These are phyloP conservation scores for Letharia columbiana DNA, from an alignment of 495 filamentous ascomycete genomes.

Conservation along the genomic window DNA sequence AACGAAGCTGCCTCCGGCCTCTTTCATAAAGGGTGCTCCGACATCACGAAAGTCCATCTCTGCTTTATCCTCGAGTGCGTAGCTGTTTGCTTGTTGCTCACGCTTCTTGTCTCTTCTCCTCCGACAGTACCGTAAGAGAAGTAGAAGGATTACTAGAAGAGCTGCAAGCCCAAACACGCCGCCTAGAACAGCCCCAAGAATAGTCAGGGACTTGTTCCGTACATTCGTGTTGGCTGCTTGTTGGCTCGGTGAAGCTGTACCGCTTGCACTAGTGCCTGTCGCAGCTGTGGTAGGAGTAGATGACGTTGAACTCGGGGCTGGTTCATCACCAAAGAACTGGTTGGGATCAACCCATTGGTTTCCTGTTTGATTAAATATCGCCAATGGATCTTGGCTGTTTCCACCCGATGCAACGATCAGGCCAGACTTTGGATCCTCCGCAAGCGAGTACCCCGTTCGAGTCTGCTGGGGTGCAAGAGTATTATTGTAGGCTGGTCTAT, in stretches of 20 bases:
- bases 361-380: constrained; percentile 69
- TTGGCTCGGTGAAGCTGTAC: constrained; percentile 14
- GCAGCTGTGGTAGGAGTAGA: constrained; percentile 8
- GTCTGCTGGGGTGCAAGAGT: constrained; percentile 56
- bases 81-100: constrained; percentile 42
- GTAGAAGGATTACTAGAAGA: constrained; percentile 58
- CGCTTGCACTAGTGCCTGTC: constrained; percentile 6
- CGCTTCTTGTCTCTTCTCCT: constrained; percentile 44
- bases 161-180: constrained; percentile 62
- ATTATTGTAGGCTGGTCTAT: constrained; percentile 72
- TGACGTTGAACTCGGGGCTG: background rate
- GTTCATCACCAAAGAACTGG: constrained; percentile 47
- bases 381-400: constrained; percentile 47
- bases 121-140: constrained; percentile 56
- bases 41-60: constrained; percentile 58
- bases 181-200: constrained; percentile 74
- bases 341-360: constrained; percentile 80
- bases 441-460: constrained; percentile 55
- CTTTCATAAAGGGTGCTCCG: constrained; percentile 47
- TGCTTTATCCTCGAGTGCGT: constrained; percentile 46
- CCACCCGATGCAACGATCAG: constrained; percentile 75
- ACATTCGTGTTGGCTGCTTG: constrained; percentile 13
- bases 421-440: constrained; percentile 43
- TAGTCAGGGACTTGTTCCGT: constrained; percentile 40
- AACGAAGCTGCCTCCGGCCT: constrained; percentile 38